These are phyloP conservation scores for Rhodocollybia butyracea DNA, from an alignment of 768 basidiomycete species.

Conservation along the genomic window DNA sequence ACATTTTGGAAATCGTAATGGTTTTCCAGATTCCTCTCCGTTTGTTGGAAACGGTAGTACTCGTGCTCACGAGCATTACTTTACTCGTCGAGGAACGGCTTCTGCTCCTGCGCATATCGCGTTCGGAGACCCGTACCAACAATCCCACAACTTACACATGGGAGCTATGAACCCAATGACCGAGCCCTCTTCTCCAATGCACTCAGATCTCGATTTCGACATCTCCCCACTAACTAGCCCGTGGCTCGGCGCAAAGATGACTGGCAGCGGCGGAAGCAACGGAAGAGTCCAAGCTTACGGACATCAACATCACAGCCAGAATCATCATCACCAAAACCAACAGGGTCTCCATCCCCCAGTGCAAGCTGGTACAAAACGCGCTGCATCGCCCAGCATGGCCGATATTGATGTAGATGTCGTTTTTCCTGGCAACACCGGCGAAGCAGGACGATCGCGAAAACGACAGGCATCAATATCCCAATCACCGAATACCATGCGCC, in stretches of 20 bases:
- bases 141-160: background rate
- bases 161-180: conserved; percentile 2
- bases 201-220: conserved; percentile 62
- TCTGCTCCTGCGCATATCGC: conserved; percentile 77
- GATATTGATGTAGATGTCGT: conserved; percentile 27
- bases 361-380: conserved; percentile 43
- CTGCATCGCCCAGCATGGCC: conserved; percentile 54
- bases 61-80: conserved; percentile 16
- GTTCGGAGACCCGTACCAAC: conserved; percentile 37
- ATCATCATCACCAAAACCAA: conserved; percentile 4
- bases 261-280: background rate
- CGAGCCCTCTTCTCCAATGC: conserved; percentile 38
- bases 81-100: conserved; percentile 38
- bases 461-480: conserved; percentile 10
- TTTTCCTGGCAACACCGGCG: background rate
- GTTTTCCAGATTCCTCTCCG: background rate
- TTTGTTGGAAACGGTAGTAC: background rate
- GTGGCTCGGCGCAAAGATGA: conserved; percentile 61
- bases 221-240: conserved; percentile 81
- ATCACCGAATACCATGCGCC: conserved; percentile 3
- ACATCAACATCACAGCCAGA: conserved; percentile 12
- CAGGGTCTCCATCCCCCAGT: conserved; percentile 11
- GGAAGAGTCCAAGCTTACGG: background rate
- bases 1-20: background rate
- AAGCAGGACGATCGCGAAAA: conserved; percentile 17